Conservation (phyloP, 305 asterid species). For the Fraxinus ornus region DNA sequence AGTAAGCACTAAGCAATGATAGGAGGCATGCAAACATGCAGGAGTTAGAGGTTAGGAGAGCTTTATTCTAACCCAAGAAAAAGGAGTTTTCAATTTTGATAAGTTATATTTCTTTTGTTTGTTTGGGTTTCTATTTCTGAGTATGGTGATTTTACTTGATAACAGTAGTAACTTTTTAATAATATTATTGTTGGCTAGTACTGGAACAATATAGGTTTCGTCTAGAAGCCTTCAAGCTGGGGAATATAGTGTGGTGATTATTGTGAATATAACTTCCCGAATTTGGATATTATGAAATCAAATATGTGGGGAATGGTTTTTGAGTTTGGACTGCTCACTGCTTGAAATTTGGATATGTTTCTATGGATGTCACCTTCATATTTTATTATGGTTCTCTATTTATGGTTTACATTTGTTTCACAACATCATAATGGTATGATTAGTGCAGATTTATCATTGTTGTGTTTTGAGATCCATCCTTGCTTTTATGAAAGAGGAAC, state of each 20-base stretch:
- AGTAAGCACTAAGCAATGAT: constrained; percentile 40
- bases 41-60: constrained; percentile 18
- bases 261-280: background rate
- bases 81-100: constrained; percentile 27
- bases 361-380: background rate
- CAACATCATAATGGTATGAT: background rate
- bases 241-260: background rate
- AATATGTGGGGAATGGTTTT: background rate
- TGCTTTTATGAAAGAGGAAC: background rate
- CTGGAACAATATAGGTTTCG: constrained; percentile 13
- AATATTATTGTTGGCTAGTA: constrained; percentile 15
- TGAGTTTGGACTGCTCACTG: background rate
- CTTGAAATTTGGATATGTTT: background rate
- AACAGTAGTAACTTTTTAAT: background rate
- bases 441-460: background rate
- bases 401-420: background rate
- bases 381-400: background rate
- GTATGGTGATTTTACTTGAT: constrained; percentile 25
- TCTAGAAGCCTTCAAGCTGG: background rate
- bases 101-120: constrained; percentile 2
- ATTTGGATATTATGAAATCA: background rate
- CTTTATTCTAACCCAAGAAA: constrained; percentile 14
- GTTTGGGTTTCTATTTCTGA: constrained; percentile 11
- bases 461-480: background rate
- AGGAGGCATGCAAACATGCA: constrained; percentile 6